Evolutionary conservation across 208 protist species (phyloP).

Genomic region (Leishmania aethiopica): DNA sequence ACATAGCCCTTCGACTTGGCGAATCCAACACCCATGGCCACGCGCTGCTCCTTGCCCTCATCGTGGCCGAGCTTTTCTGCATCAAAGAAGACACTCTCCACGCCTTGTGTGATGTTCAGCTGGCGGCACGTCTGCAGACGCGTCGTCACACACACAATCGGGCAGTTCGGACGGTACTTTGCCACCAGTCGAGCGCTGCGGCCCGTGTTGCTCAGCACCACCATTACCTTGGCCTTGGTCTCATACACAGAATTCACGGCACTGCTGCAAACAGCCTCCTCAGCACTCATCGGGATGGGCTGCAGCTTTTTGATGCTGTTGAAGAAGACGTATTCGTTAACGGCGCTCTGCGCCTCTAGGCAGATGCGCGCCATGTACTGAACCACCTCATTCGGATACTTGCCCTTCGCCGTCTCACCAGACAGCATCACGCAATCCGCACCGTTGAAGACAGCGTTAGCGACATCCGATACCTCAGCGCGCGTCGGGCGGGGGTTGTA

Average conservation of each 20-base stretch:
- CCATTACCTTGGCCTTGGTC: slow-evolving; percentile 85
- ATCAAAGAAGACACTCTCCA: slow-evolving; percentile 85
- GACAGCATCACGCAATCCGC: slow-evolving; percentile 99
- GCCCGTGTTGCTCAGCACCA: slow-evolving; percentile 94
- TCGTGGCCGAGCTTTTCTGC: slow-evolving; percentile 59
- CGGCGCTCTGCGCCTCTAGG: slow-evolving; percentile 84
- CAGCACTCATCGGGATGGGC: slow-evolving; percentile 76
- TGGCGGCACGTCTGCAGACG: slow-evolving; percentile 86
- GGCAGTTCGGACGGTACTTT: slow-evolving; percentile 96
- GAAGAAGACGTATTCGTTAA: slow-evolving; percentile 79
- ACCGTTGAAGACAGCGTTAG: slow-evolving; percentile 98
- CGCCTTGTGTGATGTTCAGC: slow-evolving; percentile 77
- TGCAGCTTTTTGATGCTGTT: slow-evolving; percentile 86
- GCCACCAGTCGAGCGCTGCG: slow-evolving; percentile 94
- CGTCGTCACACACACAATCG: slow-evolving; percentile 94
- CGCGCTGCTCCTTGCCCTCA: slow-evolving; percentile 75
- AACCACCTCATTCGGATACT: slow-evolving; percentile 96
- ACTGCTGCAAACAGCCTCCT: slow-evolving; percentile 94
- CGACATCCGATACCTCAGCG: slow-evolving; percentile 98
- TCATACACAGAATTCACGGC: slow-evolving; percentile 96
- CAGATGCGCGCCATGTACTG: slow-evolving; percentile 95
- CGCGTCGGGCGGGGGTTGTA: slow-evolving; percentile 98
- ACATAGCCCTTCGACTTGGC: slow-evolving; percentile 67
- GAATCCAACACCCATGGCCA: slow-evolving; percentile 60
- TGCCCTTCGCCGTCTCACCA: slow-evolving; percentile 98